Evolutionary conservation across 768 basidiomycete species (phyloP), one percentile per base, ranked within the genome.

Genomic region (Tephrocybe rancida): DNA sequence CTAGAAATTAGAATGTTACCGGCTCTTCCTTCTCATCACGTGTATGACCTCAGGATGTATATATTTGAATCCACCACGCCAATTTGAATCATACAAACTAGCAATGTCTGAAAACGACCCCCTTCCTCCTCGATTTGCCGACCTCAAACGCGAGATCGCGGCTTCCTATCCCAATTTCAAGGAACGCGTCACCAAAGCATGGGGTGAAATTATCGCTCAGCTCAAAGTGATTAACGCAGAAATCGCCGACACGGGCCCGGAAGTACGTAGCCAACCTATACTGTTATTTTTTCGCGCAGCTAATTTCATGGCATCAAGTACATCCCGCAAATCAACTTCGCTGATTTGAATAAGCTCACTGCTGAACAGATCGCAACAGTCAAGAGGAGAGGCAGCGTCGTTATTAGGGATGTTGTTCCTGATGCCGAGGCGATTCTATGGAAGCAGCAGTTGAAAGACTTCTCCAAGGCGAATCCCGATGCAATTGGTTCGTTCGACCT

Each of bases 311-410:
- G 19, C 42, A 50, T 49, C 16, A 16, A 87, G 86, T 80, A 75
- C 58, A 75, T 89, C 34, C 86, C 87, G 3, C 81, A 83, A 65
- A 78, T 89, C 44, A 70, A 80, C 16, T 86, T 86, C 62, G 61
- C 73, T 3, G 78, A 85, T 41, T 68, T 90, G 14, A 64, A 73
- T 5, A 76, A 63, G 19, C 66, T 89, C 37, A 69, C 72, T 39
- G 50, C 62, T 0, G 80, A 82, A 18, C 69, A 78, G 27, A 54
- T 86, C 6, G 73, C 75, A 2, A 71, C 64, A 47, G 81, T 89
- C 56, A 82, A 73, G 61, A 69, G 77, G 39, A 74, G 73, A 52
- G 87, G 88, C 16, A 78, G 77, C 18, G 76, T 90, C 29, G 79
- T 89, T 26, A 83, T 89, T 52, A 76, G 70, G 26, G 77, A 82